Evolutionary conservation across 139 green algal species (phyloP).

Genomic region (Penium margaritaceum): DNA sequence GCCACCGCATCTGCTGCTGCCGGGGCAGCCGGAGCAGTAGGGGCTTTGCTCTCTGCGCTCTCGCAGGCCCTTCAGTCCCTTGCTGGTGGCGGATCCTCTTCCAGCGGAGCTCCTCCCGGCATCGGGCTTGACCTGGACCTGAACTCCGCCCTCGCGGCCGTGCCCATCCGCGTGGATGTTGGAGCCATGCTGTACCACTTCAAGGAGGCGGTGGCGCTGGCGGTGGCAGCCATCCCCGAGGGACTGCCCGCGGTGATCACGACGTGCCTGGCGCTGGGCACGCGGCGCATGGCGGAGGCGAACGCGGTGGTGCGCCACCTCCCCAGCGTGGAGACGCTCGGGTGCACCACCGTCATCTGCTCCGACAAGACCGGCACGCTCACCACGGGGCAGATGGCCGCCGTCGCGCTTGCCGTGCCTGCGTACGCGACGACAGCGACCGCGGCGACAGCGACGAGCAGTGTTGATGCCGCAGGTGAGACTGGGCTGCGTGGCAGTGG

Average conservation of each 20-base stretch:
- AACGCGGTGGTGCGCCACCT: slow-evolving; percentile 76
- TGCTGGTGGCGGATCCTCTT: too few relatives aligned
- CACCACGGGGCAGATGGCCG: slow-evolving; percentile 82
- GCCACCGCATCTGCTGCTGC: too few relatives aligned
- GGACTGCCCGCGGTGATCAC: slow-evolving; percentile 97
- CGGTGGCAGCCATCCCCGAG: slow-evolving; percentile 95
- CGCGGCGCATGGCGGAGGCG: slow-evolving; percentile 81
- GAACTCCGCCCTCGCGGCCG: background rate
- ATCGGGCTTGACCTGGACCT: background rate
- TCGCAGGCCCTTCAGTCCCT: too few relatives aligned
- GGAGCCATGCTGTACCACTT: background rate
- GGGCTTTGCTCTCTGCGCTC: too few relatives aligned
- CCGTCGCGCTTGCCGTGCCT: slow-evolving; percentile 59
- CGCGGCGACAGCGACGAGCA: too few relatives aligned
- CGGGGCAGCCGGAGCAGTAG: too few relatives aligned
- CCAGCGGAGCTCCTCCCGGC: background rate
- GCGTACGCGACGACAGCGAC: too few relatives aligned
- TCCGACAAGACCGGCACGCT: slow-evolving; percentile 93
- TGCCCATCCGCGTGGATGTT: background rate
- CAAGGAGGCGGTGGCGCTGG: slow-evolving; percentile 81
- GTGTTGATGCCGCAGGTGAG: too few relatives aligned
- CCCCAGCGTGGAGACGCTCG: slow-evolving; percentile 90
- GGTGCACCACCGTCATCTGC: slow-evolving; percentile 95
- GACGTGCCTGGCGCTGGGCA: slow-evolving; percentile 95
- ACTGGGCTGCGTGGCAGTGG: too few relatives aligned